Conservation (phyloP, 306 rosid genomes). For the Sicyos baderoa region DNA sequence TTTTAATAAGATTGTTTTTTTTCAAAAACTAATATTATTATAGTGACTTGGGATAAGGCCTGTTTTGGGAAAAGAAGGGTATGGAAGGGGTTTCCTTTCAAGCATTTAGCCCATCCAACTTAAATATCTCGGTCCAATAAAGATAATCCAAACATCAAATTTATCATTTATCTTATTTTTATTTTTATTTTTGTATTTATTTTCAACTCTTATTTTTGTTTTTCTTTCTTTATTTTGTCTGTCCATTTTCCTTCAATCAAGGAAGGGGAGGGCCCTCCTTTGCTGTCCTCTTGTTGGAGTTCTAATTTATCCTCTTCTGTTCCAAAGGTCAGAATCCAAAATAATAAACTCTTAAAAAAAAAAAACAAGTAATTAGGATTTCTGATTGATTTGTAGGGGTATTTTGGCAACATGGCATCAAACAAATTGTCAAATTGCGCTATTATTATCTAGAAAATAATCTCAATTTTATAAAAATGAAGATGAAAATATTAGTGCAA, state of each 20-base stretch:
- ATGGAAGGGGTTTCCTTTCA: too few relatives aligned
- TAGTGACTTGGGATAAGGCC: too few relatives aligned
- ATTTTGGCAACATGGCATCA: not conserved
- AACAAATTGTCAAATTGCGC: not conserved
- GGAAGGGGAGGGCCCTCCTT: constrained; percentile 15
- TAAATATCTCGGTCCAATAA: too few relatives aligned
- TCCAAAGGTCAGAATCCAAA: not conserved
- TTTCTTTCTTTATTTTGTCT: not conserved
- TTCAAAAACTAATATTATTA: too few relatives aligned
- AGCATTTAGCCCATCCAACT: too few relatives aligned
- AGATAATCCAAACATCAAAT: too few relatives aligned
- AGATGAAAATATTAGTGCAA: not conserved
- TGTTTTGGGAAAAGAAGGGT: too few relatives aligned
- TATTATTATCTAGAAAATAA: not conserved
- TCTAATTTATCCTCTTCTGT: not conserved
- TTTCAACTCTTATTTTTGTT: not conserved
- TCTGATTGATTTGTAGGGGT: not conserved
- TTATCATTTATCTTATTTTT: too few relatives aligned
- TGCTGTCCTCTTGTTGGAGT: not conserved
- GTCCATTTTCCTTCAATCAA: constrained; percentile 22
- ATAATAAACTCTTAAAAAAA: not conserved
- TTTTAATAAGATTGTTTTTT: too few relatives aligned
- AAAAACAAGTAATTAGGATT: not conserved
- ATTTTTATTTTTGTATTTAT: too few relatives aligned
- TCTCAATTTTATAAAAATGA: not conserved